These are phyloP conservation scores for Yamadazyma triangularis DNA, from an alignment of 1,139 yeast genomes.

Conservation along the genomic window DNA sequence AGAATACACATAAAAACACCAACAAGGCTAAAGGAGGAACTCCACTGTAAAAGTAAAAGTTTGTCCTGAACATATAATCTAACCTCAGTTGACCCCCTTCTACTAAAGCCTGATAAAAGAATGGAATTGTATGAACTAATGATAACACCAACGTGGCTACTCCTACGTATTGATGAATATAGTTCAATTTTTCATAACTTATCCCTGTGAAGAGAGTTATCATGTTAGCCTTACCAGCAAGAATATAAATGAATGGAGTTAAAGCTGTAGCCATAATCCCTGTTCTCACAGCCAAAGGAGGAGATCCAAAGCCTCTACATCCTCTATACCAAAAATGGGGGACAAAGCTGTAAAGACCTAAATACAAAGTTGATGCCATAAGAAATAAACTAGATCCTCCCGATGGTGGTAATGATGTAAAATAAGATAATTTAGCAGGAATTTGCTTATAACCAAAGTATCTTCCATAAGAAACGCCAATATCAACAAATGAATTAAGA, in stretches of 20 bases:
- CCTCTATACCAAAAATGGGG: conserved; percentile 57
- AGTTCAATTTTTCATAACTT: conserved; percentile 52
- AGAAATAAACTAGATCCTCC: conserved; percentile 44
- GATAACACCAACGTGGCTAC: conserved; percentile 43
- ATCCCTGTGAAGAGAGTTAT: conserved; percentile 51
- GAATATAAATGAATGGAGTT: conserved; percentile 46
- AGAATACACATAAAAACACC: conserved; percentile 42
- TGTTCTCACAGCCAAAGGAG: conserved; percentile 58
- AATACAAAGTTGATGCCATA: conserved; percentile 37
- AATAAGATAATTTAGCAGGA: conserved; percentile 30
- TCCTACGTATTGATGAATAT: conserved; percentile 49
- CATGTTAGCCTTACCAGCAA: conserved; percentile 52
- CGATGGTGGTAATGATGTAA: conserved; percentile 49
- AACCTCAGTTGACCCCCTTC: conserved; percentile 48
- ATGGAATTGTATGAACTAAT: conserved; percentile 53
- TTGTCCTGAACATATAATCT: conserved; percentile 12
- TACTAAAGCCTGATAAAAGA: conserved; percentile 37
- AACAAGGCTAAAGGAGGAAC: conserved; percentile 44
- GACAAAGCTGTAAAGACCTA: conserved; percentile 38
- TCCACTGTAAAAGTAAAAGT: conserved; percentile 25
- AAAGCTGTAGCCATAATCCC: conserved; percentile 52
- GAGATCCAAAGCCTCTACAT: conserved; percentile 57
- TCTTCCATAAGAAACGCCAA: conserved; percentile 39
- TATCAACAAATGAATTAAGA: conserved; percentile 20
- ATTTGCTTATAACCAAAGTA: conserved; percentile 46